Base-by-base conservation (phyloP, 805 yeast species). In the Spathaspora sp. region DNA sequence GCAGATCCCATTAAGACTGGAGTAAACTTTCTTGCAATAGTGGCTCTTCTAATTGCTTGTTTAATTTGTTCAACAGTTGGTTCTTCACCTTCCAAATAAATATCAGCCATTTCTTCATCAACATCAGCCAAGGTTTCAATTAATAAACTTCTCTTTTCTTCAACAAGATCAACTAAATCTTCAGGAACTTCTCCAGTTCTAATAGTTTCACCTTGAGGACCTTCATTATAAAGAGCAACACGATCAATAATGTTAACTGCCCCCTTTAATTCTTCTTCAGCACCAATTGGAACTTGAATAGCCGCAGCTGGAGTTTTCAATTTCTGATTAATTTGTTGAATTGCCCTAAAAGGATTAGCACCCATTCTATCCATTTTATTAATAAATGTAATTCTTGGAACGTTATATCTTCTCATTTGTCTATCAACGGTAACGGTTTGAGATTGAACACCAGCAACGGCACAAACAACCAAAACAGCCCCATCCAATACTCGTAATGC, bases 1-100 rank as follows among this genome's bases (percentile, higher is more conserved):
- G 99, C 99, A 47, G 97, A 90, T 19, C 99, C 99, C 97, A 94
- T 94, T 58, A 93, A 77, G n/a, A 94, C 98, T n/a, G 99, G 99
- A 12, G 98, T 90, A 77, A 94, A 94, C 67, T 82, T 88, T 75
- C 97, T 85, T 31, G 92, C 96, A 71, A 93, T 93, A 17, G 99
- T 94, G 48, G 97, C 81, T 63, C 97, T 84, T 70, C 99, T 86
- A 60, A 94, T 94, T 43, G 97, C 98, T 49, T 68, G 83, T 66
- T 87, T 85, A 57, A 94, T 87, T 73, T 94, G 96, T 53, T 85
- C 87, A 28, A 79, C 78, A 31, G 91, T 77, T 52, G 99, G 98
- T 60, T 84, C 94, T 61, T 82, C 80, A 67, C 96, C 99, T 58
- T 91, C 97, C 63, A 94, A 75, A 69, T 80, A 92, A 56, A 94